Evolutionary conservation across 2,329 filamentous ascomycete genomes (phyloP).

Genomic region (Purpureocillium lavendulum): DNA sequence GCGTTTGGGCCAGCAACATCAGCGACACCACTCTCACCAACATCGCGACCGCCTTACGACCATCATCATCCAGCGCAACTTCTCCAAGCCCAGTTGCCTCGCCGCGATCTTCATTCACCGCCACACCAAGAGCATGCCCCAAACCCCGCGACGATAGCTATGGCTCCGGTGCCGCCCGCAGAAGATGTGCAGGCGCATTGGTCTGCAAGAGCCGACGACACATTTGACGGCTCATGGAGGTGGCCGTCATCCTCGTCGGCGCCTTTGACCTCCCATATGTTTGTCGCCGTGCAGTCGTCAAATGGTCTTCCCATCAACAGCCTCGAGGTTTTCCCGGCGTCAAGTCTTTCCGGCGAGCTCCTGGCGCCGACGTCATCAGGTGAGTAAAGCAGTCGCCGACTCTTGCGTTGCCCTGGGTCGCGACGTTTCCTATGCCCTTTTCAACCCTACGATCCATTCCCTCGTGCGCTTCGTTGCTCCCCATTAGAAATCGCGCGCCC

Average conservation of each 20-base stretch:
- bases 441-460: too few species aligned
- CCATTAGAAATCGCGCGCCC: too few species aligned
- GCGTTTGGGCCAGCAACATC: too few species aligned
- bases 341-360: too few species aligned
- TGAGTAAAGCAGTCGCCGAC: not conserved
- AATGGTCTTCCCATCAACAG: not conserved
- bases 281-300: constrained; percentile 1
- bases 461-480: not conserved
- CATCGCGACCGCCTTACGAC: too few species aligned
- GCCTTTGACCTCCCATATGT: constrained; percentile 1
- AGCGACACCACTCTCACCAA: too few species aligned
- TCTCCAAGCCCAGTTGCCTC: not conserved
- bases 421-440: too few species aligned
- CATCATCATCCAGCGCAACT: too few species aligned
- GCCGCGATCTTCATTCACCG: too few species aligned
- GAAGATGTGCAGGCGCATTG: not conserved
- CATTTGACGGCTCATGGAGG: constrained; percentile 5
- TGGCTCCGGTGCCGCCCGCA: not conserved
- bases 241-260: constrained; percentile 4
- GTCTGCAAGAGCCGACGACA: not conserved
- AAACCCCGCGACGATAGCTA: not conserved
- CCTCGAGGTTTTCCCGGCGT: not conserved
- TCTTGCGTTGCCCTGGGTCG: not conserved
- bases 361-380: not conserved
- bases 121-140: not conserved